A percentile compares a stretch with the other conserved stretches of the same genome.
Conservation (phyloP, 805 yeast species). For the Lipomyces yamadae region DNA sequence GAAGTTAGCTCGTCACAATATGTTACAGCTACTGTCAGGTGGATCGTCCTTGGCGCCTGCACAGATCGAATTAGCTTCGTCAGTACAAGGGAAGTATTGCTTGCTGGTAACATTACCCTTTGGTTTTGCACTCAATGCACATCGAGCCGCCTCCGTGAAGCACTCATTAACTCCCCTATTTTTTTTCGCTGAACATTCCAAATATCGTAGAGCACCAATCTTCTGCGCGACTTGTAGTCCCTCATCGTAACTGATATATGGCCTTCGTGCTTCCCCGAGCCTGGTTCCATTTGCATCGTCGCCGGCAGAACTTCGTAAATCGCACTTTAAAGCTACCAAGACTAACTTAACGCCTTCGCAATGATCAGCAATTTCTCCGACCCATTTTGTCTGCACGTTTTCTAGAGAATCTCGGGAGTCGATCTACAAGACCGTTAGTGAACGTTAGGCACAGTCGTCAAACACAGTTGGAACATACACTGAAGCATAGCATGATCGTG, state of each 20-base stretch:
- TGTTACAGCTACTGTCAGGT: constrained; percentile 29
- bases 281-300: constrained; percentile 38
- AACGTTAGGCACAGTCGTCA: neutral
- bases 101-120: constrained; percentile 53
- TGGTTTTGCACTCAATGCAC: constrained; percentile 88
- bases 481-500: constrained; percentile 92
- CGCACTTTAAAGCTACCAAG: constrained; percentile 92
- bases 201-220: constrained; percentile 90
- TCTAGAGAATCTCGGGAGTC: constrained; percentile 94
- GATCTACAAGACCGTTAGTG: constrained; percentile 57
- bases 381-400: constrained; percentile 96
- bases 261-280: constrained; percentile 45
- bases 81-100: neutral
- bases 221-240: constrained; percentile 90
- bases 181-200: constrained; percentile 95
- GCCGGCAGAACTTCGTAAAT: constrained; percentile 57
- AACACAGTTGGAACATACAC: constrained; percentile 19
- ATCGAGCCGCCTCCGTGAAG: constrained; percentile 97
- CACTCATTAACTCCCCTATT: constrained; percentile 99
- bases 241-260: constrained; percentile 83
- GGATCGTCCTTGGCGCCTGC: constrained; percentile 28
- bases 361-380: constrained; percentile 93
- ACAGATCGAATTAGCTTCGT: neutral
- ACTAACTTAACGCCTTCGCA: constrained; percentile 96
- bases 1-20: constrained; percentile 19